These are phyloP conservation scores for Xylaria scruposa DNA, from an alignment of 495 filamentous ascomycete genomes.

Conservation along the genomic window DNA sequence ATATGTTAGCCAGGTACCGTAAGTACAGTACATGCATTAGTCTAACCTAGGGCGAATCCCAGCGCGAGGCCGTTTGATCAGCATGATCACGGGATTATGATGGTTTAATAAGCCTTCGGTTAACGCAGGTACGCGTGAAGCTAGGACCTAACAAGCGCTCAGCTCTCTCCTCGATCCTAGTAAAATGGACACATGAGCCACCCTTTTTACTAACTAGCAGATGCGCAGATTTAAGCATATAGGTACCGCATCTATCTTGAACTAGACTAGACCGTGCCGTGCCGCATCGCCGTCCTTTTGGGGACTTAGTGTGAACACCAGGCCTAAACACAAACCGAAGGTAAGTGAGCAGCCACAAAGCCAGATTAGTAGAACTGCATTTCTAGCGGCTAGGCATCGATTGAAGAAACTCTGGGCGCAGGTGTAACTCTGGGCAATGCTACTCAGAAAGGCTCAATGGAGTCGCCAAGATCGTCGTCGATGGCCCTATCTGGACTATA, in stretches of 20 bases:
- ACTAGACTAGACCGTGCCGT: slow-evolving; percentile 15
- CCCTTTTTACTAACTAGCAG: background rate
- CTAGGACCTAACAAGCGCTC: background rate
- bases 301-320: background rate
- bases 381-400: slow-evolving; percentile 11
- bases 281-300: slow-evolving; percentile 18
- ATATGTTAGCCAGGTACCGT: slow-evolving; percentile 12
- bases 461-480: background rate
- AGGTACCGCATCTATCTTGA: slow-evolving; percentile 6
- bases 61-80: slow-evolving; percentile 17
- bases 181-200: slow-evolving; percentile 3
- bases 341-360: background rate
- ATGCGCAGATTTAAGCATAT: background rate
- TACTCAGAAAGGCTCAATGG: background rate
- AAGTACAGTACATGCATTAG: slow-evolving; percentile 24
- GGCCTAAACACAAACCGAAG: background rate
- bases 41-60: slow-evolving; percentile 2
- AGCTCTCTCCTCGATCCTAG: slow-evolving; percentile 12
- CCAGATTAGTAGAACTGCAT: slow-evolving; percentile 9
- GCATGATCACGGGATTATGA: slow-evolving; percentile 20
- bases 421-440: background rate
- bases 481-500: background rate
- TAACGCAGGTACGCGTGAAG: slow-evolving; percentile 27
- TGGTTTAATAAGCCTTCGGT: slow-evolving; percentile 14
- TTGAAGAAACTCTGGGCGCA: background rate